Evolutionary conservation across 23 red algal species (phyloP), one percentile per base, ranked within the genome.

Genomic region (Agarophyton chilense): DNA sequence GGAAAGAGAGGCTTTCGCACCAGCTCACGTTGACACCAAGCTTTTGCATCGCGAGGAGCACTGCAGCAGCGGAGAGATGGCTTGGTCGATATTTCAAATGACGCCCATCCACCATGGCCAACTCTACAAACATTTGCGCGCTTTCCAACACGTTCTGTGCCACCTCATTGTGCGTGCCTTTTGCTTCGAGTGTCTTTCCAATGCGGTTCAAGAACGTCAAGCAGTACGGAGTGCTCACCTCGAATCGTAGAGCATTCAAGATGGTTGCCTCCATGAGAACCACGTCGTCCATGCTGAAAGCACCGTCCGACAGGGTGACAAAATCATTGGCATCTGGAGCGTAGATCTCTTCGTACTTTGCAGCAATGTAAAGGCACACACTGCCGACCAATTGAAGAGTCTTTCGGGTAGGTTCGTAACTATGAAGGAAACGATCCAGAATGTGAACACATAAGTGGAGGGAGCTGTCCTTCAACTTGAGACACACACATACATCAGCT

Each of bases 321-420:
- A 70, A 70, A 26, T 70, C 64, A 70, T 26, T 42, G 32, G 64
- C 64, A 4, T 70, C 34, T 4, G 64, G 64, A 32, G 64, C 64
- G 38, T 70, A 70, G 38, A 70, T 70, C 38, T 70, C 64, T 42
- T 70, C 64, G 19, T 70, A 70, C 19, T 70, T 70, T 29, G 64
- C 33, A 26, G 64, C 64, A 70, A 70, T 70, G 34, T 70, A 70
- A 5, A 70, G 64, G 19, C 64, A 70, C 64, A 70, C n/a, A n/a
- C n/a, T n/a, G n/a, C n/a, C n/a, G n/a, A n/a, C n/a, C n/a, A n/a
- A n/a, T n/a, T n/a, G n/a, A 1, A 70, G 38, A 36, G 64, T 70
- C 40, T 19, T 28, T 2, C 32, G 34, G 0, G 34, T 70, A 33
- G 64, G 35, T 7, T 70, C 34, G 64, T 70, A 22, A 1, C 17